Evolutionary conservation across 2,329 filamentous ascomycete genomes (phyloP).

Genomic region (Hymenoscyphus occultus): DNA sequence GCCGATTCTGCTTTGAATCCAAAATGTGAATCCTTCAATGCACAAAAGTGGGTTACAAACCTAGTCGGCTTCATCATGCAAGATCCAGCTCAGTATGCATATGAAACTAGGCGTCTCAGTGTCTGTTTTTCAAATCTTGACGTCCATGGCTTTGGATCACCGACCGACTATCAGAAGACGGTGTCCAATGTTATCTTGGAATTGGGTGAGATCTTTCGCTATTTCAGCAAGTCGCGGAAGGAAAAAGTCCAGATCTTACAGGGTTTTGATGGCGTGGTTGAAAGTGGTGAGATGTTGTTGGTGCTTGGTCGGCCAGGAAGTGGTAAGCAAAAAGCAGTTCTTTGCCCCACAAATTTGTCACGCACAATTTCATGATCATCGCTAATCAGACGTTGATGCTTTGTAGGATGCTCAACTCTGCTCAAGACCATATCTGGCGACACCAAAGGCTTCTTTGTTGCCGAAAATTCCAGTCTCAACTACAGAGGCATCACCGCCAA

Average conservation of each 20-base stretch:
- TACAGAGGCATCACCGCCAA: conserved; percentile 55
- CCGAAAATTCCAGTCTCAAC: conserved; percentile 50
- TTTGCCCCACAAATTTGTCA: background rate
- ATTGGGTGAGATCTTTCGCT: conserved; percentile 41
- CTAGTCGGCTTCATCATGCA: conserved; percentile 35
- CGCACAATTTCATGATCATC: background rate
- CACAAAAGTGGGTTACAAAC: conserved; percentile 46
- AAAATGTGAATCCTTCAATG: conserved; percentile 49
- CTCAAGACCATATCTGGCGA: conserved; percentile 56
- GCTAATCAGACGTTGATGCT: background rate
- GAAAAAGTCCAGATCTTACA: conserved; percentile 52
- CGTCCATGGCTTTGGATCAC: conserved; percentile 27
- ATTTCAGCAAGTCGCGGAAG: conserved; percentile 51
- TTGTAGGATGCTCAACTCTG: conserved; percentile 57
- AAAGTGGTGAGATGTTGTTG: conserved; percentile 61
- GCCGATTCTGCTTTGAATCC: conserved; percentile 44
- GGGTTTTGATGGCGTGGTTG: conserved; percentile 59
- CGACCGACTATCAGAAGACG: conserved; percentile 32
- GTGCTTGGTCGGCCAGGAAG: conserved; percentile 39
- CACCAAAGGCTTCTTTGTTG: conserved; percentile 53
- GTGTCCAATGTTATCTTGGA: conserved; percentile 44
- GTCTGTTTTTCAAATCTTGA: conserved; percentile 27
- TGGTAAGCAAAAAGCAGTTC: conserved; percentile 53
- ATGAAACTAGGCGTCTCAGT: conserved; percentile 20
- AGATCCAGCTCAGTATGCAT: conserved; percentile 41